Conservation (phyloP, 1,284 basidiomycete genomes). For the Trichosporon faecale region DNA sequence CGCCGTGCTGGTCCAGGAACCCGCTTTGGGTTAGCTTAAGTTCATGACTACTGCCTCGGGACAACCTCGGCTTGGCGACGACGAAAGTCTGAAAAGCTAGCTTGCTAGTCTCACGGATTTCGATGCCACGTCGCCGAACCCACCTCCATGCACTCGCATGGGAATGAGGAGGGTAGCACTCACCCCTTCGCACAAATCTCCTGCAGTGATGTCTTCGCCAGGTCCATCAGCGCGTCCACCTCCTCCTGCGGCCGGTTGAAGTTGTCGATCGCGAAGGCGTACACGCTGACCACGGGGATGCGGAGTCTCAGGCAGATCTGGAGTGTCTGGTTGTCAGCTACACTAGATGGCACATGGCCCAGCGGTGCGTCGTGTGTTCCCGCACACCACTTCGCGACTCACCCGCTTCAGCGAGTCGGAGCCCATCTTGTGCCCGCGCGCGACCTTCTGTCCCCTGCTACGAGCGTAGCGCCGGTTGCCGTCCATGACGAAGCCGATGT, state of each 20-base stretch:
- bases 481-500: constrained; percentile 97
- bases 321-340: constrained; percentile 60
- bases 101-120: not conserved
- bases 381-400: constrained; percentile 35
- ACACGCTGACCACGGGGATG: constrained; percentile 81
- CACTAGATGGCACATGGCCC: not conserved
- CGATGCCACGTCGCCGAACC: not conserved
- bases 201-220: constrained; percentile 75
- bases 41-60: not conserved
- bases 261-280: constrained; percentile 96
- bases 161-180: constrained; percentile 31
- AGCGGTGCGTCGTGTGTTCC: not conserved
- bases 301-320: constrained; percentile 74
- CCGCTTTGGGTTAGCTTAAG: constrained; percentile 53
- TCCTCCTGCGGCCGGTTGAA: constrained; percentile 86
- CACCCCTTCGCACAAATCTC: constrained; percentile 83
- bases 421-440: constrained; percentile 79
- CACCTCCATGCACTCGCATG: not conserved
- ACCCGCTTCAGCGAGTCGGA: constrained; percentile 79
- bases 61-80: not conserved
- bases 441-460: constrained; percentile 62
- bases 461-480: constrained; percentile 92
- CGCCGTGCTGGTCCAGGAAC: constrained; percentile 72
- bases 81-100: no score
- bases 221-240: constrained; percentile 79